A percentile compares a stretch with the other conserved stretches of the same genome.
Conservation (phyloP, 331 rosid species). For the Erythrophleum ivorense region DNA sequence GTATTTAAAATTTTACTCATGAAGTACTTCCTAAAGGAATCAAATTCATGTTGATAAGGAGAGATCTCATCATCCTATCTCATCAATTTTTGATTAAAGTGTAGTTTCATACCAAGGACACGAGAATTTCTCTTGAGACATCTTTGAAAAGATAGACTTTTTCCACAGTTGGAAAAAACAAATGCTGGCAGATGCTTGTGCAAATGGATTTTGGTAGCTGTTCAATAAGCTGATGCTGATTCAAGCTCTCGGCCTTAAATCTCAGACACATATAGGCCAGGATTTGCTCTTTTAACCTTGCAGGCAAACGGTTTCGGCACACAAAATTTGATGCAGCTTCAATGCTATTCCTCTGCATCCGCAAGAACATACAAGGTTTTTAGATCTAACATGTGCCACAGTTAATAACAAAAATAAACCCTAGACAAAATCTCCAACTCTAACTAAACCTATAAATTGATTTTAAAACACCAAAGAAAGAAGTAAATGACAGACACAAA, state of each 20-base stretch:
- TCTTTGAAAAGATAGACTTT: slow-evolving; percentile 80
- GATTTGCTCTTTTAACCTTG: slow-evolving; percentile 72
- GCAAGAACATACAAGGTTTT: background rate
- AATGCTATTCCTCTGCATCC: slow-evolving; percentile 78
- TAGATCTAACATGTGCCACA: background rate
- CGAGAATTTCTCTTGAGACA: slow-evolving; percentile 67
- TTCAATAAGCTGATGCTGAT: slow-evolving; percentile 79
- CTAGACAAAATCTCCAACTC: background rate
- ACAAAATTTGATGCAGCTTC: slow-evolving; percentile 90
- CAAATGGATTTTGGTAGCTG: slow-evolving; percentile 90
- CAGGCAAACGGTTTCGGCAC: slow-evolving; percentile 77
- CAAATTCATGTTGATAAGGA: no score
- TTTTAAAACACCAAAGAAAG: no score
- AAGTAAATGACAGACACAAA: background rate
- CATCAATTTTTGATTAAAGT: background rate
- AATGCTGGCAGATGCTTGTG: slow-evolving; percentile 74
- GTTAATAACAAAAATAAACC: background rate
- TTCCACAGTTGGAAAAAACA: slow-evolving; percentile 72
- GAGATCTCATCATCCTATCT: background rate
- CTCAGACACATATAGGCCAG: slow-evolving; percentile 92
- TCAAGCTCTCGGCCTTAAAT: slow-evolving; percentile 90
- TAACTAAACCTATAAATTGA: background rate
- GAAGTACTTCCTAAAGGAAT: no score
- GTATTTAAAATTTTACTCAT: no score
- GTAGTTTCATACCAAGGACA: slow-evolving; percentile 55